Percentiles rank a stretch among this genome's conserved stretches.
These are phyloP conservation scores for Echium plantagineum DNA, from an alignment of 257 asterid genomes.

Conservation along the genomic window DNA sequence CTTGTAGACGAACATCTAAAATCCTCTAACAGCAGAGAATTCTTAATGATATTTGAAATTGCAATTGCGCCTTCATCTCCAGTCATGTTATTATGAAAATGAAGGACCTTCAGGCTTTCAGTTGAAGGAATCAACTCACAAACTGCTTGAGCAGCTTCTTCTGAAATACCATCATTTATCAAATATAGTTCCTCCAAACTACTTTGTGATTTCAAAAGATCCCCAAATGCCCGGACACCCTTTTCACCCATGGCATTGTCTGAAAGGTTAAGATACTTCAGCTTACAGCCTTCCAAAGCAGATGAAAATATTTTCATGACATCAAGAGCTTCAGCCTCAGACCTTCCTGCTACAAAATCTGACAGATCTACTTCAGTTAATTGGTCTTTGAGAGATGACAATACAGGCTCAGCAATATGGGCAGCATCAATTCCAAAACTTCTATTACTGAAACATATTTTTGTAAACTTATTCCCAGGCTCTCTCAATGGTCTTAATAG, in stretches of 20 bases:
- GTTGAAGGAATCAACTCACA: constrained; percentile 70
- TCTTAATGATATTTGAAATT: constrained; percentile 50
- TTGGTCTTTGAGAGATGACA: constrained; percentile 56
- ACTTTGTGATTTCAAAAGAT: constrained; percentile 59
- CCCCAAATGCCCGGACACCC: constrained; percentile 70
- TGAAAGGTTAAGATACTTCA: constrained; percentile 63
- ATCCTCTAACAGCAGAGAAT: constrained; percentile 57
- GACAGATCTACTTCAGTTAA: constrained; percentile 82
- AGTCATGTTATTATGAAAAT: constrained; percentile 83
- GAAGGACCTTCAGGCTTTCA: constrained; percentile 53
- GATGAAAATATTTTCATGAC: constrained; percentile 69
- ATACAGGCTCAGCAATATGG: constrained; percentile 49
- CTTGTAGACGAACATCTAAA: constrained; percentile 85
- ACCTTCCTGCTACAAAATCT: constrained; percentile 77
- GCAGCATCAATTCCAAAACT: constrained; percentile 88
- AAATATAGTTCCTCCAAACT: constrained; percentile 81
- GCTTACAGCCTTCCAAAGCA: constrained; percentile 58
- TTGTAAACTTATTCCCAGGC: constrained; percentile 44
- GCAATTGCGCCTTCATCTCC: constrained; percentile 90
- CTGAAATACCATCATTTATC: constrained; percentile 76
- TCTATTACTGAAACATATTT: constrained; percentile 82
- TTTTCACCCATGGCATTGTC: constrained; percentile 91
- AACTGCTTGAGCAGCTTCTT: constrained; percentile 82
- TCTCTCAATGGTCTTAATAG: constrained; percentile 49
- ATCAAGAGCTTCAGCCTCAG: constrained; percentile 85